These are phyloP conservation scores for Gossypioides kirkii DNA, from an alignment of 345 rosid genomes.

Conservation along the genomic window DNA sequence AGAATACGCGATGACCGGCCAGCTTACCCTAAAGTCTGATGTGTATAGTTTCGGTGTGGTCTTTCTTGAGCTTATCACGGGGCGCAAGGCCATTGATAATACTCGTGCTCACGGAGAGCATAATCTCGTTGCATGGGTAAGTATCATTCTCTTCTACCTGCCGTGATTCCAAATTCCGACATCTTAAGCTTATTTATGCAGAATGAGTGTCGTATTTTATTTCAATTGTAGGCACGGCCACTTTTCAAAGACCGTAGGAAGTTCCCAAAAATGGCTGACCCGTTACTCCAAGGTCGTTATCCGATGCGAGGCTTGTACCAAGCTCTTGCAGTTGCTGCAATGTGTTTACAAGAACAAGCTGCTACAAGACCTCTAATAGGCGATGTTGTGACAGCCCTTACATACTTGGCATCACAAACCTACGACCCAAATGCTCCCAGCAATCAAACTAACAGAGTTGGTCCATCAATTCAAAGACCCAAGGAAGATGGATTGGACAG, in stretches of 20 bases:
- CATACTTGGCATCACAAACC: conserved; percentile 92
- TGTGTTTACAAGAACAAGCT: conserved; percentile 98
- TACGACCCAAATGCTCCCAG: conserved; percentile 58
- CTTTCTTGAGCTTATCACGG: conserved; percentile 92
- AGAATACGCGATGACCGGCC: conserved; percentile 98
- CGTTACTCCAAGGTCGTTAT: conserved; percentile 75
- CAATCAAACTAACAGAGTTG: conserved; percentile 60
- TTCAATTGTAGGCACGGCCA: conserved; percentile 69
- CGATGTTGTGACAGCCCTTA: conserved; percentile 91
- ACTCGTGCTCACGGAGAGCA: conserved; percentile 77
- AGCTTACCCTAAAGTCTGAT: conserved; percentile 90
- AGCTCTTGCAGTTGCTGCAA: conserved; percentile 98
- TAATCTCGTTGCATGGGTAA: conserved; percentile 97
- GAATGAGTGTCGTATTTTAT: neutral
- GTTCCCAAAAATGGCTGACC: conserved; percentile 97
- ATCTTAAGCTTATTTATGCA: neutral
- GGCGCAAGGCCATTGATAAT: conserved; percentile 95
- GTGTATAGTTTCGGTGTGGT: conserved; percentile 98
- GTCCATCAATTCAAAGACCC: conserved; percentile 59
- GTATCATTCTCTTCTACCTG: conserved; percentile 16
- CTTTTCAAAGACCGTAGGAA: conserved; percentile 94
- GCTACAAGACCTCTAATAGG: conserved; percentile 96
- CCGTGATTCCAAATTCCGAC: neutral
- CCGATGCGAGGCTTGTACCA: conserved; percentile 96
- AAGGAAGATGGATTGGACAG: conserved; percentile 79